Base-by-base conservation (phyloP, 805 yeast genomes). In the Lipomyces lipofer region DNA sequence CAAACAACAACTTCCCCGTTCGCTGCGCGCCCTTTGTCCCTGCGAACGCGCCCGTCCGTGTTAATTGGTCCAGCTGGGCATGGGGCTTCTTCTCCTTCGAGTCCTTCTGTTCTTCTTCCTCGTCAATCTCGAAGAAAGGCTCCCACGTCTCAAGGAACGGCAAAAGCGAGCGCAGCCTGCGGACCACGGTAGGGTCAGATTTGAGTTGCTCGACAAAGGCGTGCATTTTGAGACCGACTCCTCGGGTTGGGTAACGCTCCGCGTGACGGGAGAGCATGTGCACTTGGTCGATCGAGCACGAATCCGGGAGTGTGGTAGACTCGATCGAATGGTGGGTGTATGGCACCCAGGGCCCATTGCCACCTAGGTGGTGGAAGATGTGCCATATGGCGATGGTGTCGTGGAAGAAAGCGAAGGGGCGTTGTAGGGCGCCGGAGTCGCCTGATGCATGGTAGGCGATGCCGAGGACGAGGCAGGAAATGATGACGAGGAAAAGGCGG, bases 191-290 rank as follows among this genome's bases (percentile, higher is more conserved):
- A 5, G 39, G 42, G 30, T 32, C 42, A 15, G 46, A 46, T 13
- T 25, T n/a, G 38, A 53, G 36, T 21, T 49, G 48, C 22, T 15
- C 32, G 5, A 53, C 46, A 24, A 56, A 35, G 22, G 36, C 21
- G 38, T 56, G 43, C 59, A 58, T 58, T 12, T 38, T 48, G 12
- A 43, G 19, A 6, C 62, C 62, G 17, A 56, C 62, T 2, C 47
- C 15, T 5, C 13, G 25, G 0, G 62, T 58, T 2, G 62, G 62
- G 28, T 51, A 58, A 9, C 62, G 47, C 43, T 51, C 59, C 2
- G 59, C 59, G 38, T 58, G 62, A 10, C 62, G 52, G 5, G 51
- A 38, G 19, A 58, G 52, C 56, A 58, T 54, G 43, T 58, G 62
- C 15, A 56, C 62, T 21, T 58, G 62, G 12, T 51, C 54, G 15